Base-by-base conservation (phyloP, 1,284 basidiomycete species). In the Pulchroboletus neoregius region DNA sequence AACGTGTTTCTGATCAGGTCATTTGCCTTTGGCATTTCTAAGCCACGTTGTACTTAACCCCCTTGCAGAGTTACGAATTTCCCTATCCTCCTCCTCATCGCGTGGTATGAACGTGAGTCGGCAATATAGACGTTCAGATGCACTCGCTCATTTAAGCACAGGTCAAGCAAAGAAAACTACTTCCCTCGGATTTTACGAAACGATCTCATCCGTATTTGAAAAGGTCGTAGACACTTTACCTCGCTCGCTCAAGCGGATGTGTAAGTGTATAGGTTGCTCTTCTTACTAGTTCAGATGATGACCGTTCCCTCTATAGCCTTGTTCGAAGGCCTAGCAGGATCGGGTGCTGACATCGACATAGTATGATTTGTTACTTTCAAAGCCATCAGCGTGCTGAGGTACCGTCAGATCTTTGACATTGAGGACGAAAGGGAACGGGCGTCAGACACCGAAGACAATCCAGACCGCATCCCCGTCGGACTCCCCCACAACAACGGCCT, bases 1-100 rank as follows among this genome's bases (percentile, higher is more conserved):
- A 93, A 93, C 58, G 91, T 93, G n/a, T 84, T 85, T 57, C 78
- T 87, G 74, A 89, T 89, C 55, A 77, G 84, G 80, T 81, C 53
- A 22, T 50, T 47, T 27, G 6, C 39, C 10, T 60, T 51, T 57
- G 28, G 13, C 42, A 33, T 42, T 20, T 39, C 13, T 43, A 13
- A 24, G 20, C 27, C 20, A 42, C 36, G 11, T 11, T 12, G 11
- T 16, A 42, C 45, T 45, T 46, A 55, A 24, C 41, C 43, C 28
- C 31, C n/a, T 18, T 39, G 57, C 54, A 87, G 92, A 58, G 58
- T 81, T 11, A 91, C 92, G 4, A 92, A 84, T 56, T 87, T 94
- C 55, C 94, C 92, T 0, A 78, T 94, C n/a, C 70, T 96, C 32
- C 68, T 96, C 16, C 52, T 73, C 10, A 92, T 96, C 40, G 84